Conservation (phyloP, 352 stramenopile genomes). For the Globisporangium radiosum region DNA sequence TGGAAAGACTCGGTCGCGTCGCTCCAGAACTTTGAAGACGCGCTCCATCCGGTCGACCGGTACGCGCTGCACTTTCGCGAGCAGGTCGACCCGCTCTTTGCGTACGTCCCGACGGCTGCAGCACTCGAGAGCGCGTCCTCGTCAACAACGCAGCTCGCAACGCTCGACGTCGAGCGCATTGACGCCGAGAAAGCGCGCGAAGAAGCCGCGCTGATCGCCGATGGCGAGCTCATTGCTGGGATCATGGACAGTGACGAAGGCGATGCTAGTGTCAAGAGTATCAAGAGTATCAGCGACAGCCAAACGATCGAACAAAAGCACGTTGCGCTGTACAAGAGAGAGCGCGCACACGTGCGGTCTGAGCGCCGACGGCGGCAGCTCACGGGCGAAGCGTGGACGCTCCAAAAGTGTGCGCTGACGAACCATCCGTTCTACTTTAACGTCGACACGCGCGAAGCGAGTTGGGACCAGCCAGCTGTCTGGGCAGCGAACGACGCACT, state of each 20-base stretch:
- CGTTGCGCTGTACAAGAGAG: conserved; percentile 46
- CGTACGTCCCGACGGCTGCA: conserved; percentile 74
- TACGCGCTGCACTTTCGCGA: conserved; percentile 92
- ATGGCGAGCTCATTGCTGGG: conserved; percentile 64
- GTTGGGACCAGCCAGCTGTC: conserved; percentile 90
- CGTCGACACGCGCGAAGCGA: conserved; percentile 89
- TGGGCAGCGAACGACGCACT: conserved; percentile 87
- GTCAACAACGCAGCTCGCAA: conserved; percentile 11
- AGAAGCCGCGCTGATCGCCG: conserved; percentile 47
- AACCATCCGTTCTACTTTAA: conserved; percentile 93
- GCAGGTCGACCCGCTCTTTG: conserved; percentile 84
- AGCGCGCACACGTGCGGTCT: conserved; percentile 49
- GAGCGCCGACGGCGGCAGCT: conserved; percentile 47
- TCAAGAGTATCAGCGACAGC: not conserved
- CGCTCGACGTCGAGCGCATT: conserved; percentile 55
- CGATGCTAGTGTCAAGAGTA: not conserved
- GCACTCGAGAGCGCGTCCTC: conserved; percentile 42
- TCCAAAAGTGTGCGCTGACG: conserved; percentile 58
- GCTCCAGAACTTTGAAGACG: conserved; percentile 87
- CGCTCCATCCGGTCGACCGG: conserved; percentile 89
- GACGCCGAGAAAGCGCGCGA: conserved; percentile 59
- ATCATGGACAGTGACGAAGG: conserved; percentile 20
- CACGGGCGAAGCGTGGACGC: conserved; percentile 49
- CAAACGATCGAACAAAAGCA: conserved; percentile 21
- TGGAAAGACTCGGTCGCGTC: conserved; percentile 75